A percentile compares a stretch with the other conserved stretches of the same genome.
These are phyloP conservation scores for Backusella psychrophila DNA, from an alignment of 192 early-diverging fungal species.

Conservation along the genomic window DNA sequence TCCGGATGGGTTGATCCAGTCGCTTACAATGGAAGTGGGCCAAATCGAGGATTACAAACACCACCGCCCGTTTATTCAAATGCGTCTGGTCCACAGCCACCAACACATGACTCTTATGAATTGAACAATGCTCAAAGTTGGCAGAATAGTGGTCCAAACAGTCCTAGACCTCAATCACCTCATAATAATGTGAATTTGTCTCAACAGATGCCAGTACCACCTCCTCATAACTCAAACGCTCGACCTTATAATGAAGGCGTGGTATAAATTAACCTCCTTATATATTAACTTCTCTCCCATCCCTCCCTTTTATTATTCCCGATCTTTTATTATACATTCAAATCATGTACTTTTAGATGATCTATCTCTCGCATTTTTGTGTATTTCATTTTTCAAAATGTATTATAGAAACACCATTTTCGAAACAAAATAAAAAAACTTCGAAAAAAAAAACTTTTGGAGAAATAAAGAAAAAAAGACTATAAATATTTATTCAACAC, in stretches of 20 bases:
- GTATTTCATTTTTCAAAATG: neutral
- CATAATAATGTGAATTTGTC: neutral
- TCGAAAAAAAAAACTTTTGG: neutral
- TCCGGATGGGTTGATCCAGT: constrained; percentile 18
- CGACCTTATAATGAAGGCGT: neutral
- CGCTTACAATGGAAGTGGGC: constrained; percentile 11
- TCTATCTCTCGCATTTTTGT: neutral
- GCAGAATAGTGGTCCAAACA: neutral
- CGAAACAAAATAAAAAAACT: neutral
- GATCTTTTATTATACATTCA: neutral
- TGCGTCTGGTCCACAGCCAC: neutral
- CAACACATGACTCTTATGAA: constrained; percentile 3
- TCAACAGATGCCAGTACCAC: neutral
- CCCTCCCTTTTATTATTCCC: neutral
- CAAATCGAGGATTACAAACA: neutral
- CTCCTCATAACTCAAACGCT: neutral
- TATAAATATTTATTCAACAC: neutral
- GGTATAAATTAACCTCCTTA: neutral
- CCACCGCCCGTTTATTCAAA: constrained; percentile 21
- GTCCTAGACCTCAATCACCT: neutral
- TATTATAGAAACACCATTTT: neutral
- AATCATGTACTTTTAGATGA: neutral
- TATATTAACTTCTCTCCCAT: neutral
- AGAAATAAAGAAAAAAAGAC: neutral
- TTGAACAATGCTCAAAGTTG: neutral